Conservation (phyloP, 306 rosid genomes). For the Begonia fuchsioides region DNA sequence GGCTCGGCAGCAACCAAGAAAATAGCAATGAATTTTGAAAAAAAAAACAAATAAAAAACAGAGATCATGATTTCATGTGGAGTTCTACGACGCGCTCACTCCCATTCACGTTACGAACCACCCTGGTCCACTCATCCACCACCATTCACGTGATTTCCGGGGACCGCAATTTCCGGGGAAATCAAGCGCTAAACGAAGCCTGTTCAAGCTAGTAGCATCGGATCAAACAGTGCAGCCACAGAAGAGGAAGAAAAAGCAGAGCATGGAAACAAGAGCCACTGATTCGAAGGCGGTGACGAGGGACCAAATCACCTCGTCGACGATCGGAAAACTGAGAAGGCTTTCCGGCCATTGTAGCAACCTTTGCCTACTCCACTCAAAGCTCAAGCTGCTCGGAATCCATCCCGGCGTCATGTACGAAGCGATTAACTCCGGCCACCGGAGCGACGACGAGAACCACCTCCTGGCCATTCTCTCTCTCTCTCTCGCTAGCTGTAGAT, state of each 20-base stretch:
- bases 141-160: too few relatives aligned
- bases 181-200: too few relatives aligned
- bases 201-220: too few relatives aligned
- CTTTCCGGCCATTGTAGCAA: slow-evolving; percentile 28
- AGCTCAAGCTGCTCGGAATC: slow-evolving; percentile 4
- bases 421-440: slow-evolving; percentile 25
- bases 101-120: too few relatives aligned
- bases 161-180: too few relatives aligned
- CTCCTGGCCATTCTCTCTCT: slow-evolving; percentile 20
- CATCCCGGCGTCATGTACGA: slow-evolving; percentile 22
- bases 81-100: too few relatives aligned
- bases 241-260: slow-evolving; percentile 73
- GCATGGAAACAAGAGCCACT: slow-evolving; percentile 57
- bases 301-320: slow-evolving; percentile 63
- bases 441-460: slow-evolving; percentile 24
- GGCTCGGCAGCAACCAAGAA: too few relatives aligned
- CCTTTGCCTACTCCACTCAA: slow-evolving; percentile 18
- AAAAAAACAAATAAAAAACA: too few relatives aligned
- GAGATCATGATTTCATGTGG: too few relatives aligned
- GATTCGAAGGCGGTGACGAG: slow-evolving; percentile 64
- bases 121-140: too few relatives aligned
- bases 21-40: too few relatives aligned
- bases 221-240: slow-evolving; percentile 59
- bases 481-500: not conserved
- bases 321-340: slow-evolving; percentile 23